Base-by-base conservation (phyloP, 495 filamentous ascomycete genomes). In the Aspergillus hancockii region DNA sequence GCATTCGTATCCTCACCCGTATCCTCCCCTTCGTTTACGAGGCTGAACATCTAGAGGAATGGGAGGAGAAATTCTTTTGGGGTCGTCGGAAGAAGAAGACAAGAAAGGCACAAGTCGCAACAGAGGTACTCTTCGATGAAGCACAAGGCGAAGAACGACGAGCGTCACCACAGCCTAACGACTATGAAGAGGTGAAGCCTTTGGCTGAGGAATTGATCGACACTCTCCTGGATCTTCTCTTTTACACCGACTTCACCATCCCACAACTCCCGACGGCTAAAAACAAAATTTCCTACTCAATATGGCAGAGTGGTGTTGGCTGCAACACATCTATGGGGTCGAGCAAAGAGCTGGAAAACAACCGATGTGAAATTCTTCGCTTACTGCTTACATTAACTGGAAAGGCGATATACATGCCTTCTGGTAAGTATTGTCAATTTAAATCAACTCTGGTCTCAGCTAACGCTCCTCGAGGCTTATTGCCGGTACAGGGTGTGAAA, bases 251-350 rank as follows among this genome's bases (percentile, higher is more conserved):
- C 46, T 90, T 99, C 69, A 96, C 92, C 0, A 81, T 97, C 8
- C 92, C 93, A 0, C 70, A 76, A 47, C 73, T 79, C 4, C 73
- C 85, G 12, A 81, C 87, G 46, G 86, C 85, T 38, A 90, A 89
- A 67, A 80, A 81, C 62, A 97, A 96, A 70, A 88, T 97, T 40
- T 90, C 89, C 14, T 96, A 91, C 75, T 87, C 92, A 36, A 98
- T 99, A 64, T 99, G 94, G 94, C 92, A 97, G 72, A 97, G 89
- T 64, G 94, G 94, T 23, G 93, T 99, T 49, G 94, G 94, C 2
- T 98, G 93, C 75, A 96, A 96, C 70, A 90, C 89, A 8, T 81
- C 91, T 1, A 87, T 97, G 71, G 88, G 88, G 18, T 91, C 93
- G 19, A 96, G 83, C 40, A 97, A 90, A 72, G 90, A 97, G 59